Evolutionary conservation across 345 rosid species (phyloP), one percentile per base, ranked within the genome.

Genomic region (Boechera divaricarpa): DNA sequence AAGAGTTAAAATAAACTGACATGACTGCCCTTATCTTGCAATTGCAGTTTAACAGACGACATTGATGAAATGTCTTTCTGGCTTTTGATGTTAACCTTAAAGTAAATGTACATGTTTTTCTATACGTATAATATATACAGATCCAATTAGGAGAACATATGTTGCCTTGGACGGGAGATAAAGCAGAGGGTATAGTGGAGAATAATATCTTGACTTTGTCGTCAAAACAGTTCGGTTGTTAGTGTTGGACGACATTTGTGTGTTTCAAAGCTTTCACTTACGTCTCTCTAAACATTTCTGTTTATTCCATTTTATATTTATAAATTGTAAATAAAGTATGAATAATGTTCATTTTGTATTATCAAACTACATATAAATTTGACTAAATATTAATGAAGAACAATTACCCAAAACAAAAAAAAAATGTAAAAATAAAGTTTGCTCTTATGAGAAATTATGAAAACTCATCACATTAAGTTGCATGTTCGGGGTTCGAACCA

Each of bases 191-290:
- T 61, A 11, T 64, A 72, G 77, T 78, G 77, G 81, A 78, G 33
- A 16, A 55, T 66, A 72, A 45, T 67, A 72, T 78, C 81, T 78
- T 72, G 59, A 78, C 81, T 72, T 78, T 15, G 81, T 67, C 81
- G 81, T 67, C 74, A 78, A 67, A 65, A 72, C 73, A 66, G 42
- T 78, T 78, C 18, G 77, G 74, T 77, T 67, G 71, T 76, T 69
- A 54, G 12, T 77, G 10, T 31, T 21, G 0, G 16, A 39, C 7
- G 8, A 77, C 72, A 70, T 55, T 71, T 44, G 66, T 62, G 21
- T 77, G 41, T 36, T 48, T 35, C 75, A 77, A 55, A 35, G 18
- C 58, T 63, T 63, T 51, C 75, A 44, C 57, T 68, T 76, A 69
- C 69, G 74, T 68, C 74, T 76, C 55, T 60, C 55, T 42, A 70